These are phyloP conservation scores for Candida rishiriensis DNA, from an alignment of 805 yeast species.

Conservation along the genomic window DNA sequence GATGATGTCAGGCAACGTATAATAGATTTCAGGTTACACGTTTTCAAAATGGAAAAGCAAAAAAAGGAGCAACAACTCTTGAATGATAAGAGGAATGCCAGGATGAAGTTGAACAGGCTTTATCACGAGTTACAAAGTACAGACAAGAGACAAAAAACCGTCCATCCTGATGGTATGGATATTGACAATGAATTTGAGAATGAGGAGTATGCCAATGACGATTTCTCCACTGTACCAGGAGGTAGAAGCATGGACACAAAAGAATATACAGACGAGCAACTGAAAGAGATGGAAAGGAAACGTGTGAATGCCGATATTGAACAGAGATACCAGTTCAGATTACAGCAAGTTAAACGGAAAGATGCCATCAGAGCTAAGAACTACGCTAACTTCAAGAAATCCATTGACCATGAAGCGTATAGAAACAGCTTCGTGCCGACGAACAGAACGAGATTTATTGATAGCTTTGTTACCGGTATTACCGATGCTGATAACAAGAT, in stretches of 20 bases:
- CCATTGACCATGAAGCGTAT: constrained; percentile 27
- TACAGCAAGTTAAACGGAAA: constrained; percentile 16
- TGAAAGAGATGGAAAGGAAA: constrained; percentile 16
- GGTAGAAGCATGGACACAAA: not conserved
- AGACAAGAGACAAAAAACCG: constrained; percentile 15
- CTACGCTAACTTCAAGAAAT: constrained; percentile 30
- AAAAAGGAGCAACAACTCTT: constrained; percentile 45
- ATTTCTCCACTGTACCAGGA: constrained; percentile 19
- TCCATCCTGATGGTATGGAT: constrained; percentile 8
- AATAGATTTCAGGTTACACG: constrained; percentile 52
- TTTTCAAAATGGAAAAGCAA: constrained; percentile 46
- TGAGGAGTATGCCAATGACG: constrained; percentile 22
- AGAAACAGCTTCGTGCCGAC: constrained; percentile 13
- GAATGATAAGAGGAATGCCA: constrained; percentile 46
- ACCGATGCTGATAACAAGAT: constrained; percentile 26
- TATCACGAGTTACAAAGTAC: constrained; percentile 25
- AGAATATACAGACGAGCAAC: constrained; percentile 19
- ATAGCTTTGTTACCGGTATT: constrained; percentile 26
- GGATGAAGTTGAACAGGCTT: constrained; percentile 41
- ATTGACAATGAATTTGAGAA: constrained; percentile 26
- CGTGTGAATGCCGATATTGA: constrained; percentile 18
- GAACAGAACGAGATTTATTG: constrained; percentile 22
- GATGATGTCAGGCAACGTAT: constrained; percentile 51
- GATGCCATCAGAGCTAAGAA: constrained; percentile 29
- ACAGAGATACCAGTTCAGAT: constrained; percentile 7